Percentiles rank a stretch among this genome's conserved stretches.
Conservation (phyloP, 495 filamentous ascomycete genomes). For the Xylaria intraflava region DNA sequence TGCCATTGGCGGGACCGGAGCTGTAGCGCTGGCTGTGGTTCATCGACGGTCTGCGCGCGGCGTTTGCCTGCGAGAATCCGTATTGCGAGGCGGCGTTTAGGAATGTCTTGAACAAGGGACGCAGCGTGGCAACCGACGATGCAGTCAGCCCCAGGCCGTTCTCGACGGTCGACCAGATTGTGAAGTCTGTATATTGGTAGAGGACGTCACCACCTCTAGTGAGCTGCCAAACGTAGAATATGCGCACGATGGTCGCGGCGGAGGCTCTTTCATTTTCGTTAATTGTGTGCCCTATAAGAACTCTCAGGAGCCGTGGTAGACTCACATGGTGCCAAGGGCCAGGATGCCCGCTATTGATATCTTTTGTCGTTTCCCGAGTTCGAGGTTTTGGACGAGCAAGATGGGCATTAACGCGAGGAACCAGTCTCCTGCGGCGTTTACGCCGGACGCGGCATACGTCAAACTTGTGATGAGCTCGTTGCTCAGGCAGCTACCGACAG, state of each 20-base stretch:
- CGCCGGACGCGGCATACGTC: slow-evolving; percentile 24
- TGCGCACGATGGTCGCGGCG: slow-evolving; percentile 35
- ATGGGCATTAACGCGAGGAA: slow-evolving; percentile 28
- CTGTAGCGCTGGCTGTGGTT: neutral
- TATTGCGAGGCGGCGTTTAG: neutral
- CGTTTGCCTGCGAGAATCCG: neutral
- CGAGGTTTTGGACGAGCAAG: slow-evolving; percentile 25
- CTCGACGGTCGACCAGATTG: slow-evolving; percentile 37
- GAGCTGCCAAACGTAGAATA: slow-evolving; percentile 32
- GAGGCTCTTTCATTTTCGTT: slow-evolving; percentile 21
- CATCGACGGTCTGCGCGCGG: neutral
- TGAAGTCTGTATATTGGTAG: slow-evolving; percentile 32
- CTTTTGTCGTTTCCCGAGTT: slow-evolving; percentile 27
- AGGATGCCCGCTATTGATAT: slow-evolving; percentile 27
- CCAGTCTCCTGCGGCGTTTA: slow-evolving; percentile 29
- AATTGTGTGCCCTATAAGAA: neutral
- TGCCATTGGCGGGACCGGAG: neutral
- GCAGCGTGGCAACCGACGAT: slow-evolving; percentile 34
- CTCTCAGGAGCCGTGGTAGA: slow-evolving; percentile 10
- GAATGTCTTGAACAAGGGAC: slow-evolving; percentile 23
- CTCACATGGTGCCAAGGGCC: slow-evolving; percentile 32
- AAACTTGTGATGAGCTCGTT: slow-evolving; percentile 10
- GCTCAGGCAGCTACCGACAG: slow-evolving; percentile 16
- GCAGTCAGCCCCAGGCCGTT: slow-evolving; percentile 34
- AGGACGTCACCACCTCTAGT: slow-evolving; percentile 22